phyloP scores from a whole-genome alignment of 139 green algal genomes.

The Parachlorella kessleri region DNA sequence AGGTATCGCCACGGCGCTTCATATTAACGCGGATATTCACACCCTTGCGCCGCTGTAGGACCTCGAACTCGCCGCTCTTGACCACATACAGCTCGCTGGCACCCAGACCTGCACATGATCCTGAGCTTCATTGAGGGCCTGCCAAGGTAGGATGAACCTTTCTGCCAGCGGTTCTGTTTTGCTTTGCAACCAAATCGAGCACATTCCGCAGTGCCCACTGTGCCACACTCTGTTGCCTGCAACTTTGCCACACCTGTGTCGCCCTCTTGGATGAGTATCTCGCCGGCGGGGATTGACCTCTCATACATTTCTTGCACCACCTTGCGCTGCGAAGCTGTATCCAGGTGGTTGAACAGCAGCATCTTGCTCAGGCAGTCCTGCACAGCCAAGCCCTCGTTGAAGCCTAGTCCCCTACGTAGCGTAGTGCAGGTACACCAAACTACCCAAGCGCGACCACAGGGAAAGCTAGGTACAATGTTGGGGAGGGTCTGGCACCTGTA shows the following conservation, averaged over 20 bases:
- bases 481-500: conserved; percentile 56
- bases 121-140: too few species aligned
- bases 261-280: conserved; percentile 94
- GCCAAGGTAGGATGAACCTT: too few species aligned
- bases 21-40: conserved; percentile 91
- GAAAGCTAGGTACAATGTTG: neutral
- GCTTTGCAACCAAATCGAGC: too few species aligned
- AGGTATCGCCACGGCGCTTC: conserved; percentile 86
- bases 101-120: conserved; percentile 51
- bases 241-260: conserved; percentile 75
- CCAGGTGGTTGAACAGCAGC: conserved; percentile 84
- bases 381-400: too few species aligned
- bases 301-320: conserved; percentile 55
- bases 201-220: too few species aligned
- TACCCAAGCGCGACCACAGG: neutral
- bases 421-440: neutral
- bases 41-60: conserved; percentile 82
- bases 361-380: conserved; percentile 81
- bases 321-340: conserved; percentile 53
- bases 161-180: too few species aligned
- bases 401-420: too few species aligned
- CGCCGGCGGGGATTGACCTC: conserved; percentile 53
- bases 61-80: conserved; percentile 92
- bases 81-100: conserved; percentile 94
- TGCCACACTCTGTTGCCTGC: too few species aligned